Percentiles rank a stretch among this genome's conserved stretches.
phyloP scores from a whole-genome alignment of 2,329 filamentous ascomycete genomes.

The Gaeumannomyces sp. region DNA sequence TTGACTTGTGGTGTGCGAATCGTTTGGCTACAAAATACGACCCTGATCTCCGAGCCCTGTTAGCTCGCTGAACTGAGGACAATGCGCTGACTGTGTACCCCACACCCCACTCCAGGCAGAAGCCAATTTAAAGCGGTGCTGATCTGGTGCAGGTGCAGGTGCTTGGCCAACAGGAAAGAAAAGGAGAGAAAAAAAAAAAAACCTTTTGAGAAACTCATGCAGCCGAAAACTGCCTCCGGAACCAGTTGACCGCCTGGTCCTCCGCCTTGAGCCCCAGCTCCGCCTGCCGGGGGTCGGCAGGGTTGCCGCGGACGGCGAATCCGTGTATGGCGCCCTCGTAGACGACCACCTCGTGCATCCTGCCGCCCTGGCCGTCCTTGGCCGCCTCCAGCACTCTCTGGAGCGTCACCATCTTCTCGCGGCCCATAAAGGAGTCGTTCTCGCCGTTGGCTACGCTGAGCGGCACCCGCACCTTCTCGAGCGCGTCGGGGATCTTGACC shows the following conservation, averaged over 20 bases:
- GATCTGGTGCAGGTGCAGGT: too few relatives aligned
- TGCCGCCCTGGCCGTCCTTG: conserved; percentile 10
- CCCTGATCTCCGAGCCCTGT: neutral
- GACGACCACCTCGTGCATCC: conserved; percentile 28
- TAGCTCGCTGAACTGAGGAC: neutral
- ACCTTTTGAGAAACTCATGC: neutral
- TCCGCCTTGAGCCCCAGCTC: conserved; percentile 26
- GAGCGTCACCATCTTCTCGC: conserved; percentile 26
- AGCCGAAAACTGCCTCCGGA: conserved; percentile 18
- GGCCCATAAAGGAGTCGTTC: conserved; percentile 33
- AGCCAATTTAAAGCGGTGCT: neutral
- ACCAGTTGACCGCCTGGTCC: conserved; percentile 29
- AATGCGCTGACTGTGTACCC: neutral
- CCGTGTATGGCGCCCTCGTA: conserved; percentile 35
- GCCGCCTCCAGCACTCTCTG: conserved; percentile 24
- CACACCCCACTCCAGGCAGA: neutral
- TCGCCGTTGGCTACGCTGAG: conserved; percentile 41
- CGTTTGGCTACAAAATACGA: neutral
- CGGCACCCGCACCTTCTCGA: conserved; percentile 37
- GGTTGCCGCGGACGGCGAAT: conserved; percentile 31
- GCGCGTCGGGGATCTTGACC: conserved; percentile 39
- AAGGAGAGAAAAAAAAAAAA: neutral
- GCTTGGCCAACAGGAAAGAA: too few relatives aligned
- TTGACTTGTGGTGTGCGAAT: neutral
- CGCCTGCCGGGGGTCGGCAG: conserved; percentile 27